Percentiles rank a stretch among this genome's conserved stretches.
Evolutionary conservation across 2,329 filamentous ascomycete species (phyloP).

Genomic region (Cercospora canescens): DNA sequence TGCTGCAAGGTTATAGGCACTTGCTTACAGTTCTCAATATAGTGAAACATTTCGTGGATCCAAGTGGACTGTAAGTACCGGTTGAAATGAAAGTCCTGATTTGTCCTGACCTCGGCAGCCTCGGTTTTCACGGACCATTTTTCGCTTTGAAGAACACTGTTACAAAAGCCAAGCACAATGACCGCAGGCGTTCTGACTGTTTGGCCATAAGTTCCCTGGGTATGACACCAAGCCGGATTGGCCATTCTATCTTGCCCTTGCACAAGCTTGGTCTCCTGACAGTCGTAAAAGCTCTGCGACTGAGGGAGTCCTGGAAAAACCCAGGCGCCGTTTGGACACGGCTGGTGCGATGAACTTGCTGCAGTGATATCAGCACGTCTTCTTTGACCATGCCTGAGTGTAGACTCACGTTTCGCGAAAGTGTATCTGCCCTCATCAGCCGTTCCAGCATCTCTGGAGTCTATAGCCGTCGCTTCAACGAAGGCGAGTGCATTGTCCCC

Average conservation of each 20-base stretch:
- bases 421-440: not conserved
- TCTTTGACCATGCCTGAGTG: not conserved
- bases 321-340: not conserved
- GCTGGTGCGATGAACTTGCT: not conserved
- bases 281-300: not conserved
- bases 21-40: not conserved
- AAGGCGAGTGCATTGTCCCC: not conserved
- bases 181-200: not conserved
- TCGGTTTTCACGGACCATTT: not conserved
- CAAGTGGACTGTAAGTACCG: not conserved
- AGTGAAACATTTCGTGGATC: not conserved
- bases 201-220: not conserved
- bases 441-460: not conserved
- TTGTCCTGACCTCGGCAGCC: not conserved
- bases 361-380: not conserved
- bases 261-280: not conserved
- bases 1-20: not conserved
- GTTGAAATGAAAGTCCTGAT: not conserved
- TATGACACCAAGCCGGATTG: not conserved
- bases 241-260: not conserved
- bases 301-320: not conserved
- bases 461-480: fast-evolving
- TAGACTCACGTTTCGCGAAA: not conserved
- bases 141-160: not conserved
- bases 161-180: not conserved